These are phyloP conservation scores for Chloranthus sessilifolius DNA, from an alignment of 164 flowering plant genomes.

Conservation along the genomic window DNA sequence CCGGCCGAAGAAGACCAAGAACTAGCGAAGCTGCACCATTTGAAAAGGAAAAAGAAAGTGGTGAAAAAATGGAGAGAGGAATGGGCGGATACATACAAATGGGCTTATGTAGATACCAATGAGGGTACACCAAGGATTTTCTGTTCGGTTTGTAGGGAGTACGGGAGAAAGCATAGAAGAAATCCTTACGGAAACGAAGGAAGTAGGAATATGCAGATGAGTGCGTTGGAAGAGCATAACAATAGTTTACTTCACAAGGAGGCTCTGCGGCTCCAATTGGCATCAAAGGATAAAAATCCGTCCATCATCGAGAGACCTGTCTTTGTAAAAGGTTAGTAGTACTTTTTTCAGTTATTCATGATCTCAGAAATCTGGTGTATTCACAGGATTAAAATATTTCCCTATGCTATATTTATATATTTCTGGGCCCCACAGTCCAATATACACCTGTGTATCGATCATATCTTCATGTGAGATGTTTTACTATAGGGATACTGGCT, in stretches of 20 bases:
- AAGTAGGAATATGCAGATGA: conserved; percentile 99
- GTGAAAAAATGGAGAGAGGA: conserved; percentile 99
- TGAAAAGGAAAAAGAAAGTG: conserved; percentile 91
- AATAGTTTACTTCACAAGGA: conserved; percentile 98
- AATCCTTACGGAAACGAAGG: conserved; percentile 99
- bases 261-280: conserved; percentile 93
- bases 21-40: conserved; percentile 43
- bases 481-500: no score
- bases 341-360: no score
- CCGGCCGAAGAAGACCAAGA: conserved; percentile 65
- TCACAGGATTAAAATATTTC: no score
- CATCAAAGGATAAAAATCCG: conserved; percentile 83
- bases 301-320: conserved; percentile 70
- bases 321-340: conserved; percentile 78
- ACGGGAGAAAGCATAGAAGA: conserved; percentile 93
- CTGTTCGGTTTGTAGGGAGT: conserved; percentile 90
- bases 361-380: no score
- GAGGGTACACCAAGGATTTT: conserved; percentile 96
- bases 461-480: no score
- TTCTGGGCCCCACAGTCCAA: no score
- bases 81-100: conserved; percentile 99
- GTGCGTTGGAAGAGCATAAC: conserved; percentile 97
- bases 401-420: no score
- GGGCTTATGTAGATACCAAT: conserved; percentile 94
- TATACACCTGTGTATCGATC: no score